phyloP scores from a whole-genome alignment of 208 protist genomes.

The Angomonas ambiguus region DNA sequence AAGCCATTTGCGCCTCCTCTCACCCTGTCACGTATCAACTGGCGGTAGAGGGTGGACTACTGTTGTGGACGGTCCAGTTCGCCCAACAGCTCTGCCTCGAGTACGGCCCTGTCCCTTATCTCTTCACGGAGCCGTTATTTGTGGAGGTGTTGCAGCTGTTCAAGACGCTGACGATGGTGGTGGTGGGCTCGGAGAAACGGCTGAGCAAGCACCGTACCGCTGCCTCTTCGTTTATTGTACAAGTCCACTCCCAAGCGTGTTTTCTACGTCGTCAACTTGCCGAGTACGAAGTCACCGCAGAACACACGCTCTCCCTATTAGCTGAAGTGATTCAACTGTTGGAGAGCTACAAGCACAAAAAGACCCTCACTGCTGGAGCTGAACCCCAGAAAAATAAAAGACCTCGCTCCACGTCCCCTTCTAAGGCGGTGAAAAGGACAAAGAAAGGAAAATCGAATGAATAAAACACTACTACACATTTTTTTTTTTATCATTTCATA shows the following conservation, averaged over 20 bases:
- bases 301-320: conserved; percentile 31
- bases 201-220: background rate
- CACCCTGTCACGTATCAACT: conserved; percentile 38
- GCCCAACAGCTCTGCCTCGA: conserved; percentile 52
- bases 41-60: conserved; percentile 38
- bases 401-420: background rate
- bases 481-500: background rate
- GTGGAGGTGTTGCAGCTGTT: conserved; percentile 36
- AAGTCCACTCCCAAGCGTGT: conserved; percentile 17
- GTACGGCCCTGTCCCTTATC: conserved; percentile 38
- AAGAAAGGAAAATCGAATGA: background rate
- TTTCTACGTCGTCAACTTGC: conserved; percentile 22
- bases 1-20: conserved; percentile 44
- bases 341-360: background rate
- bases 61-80: conserved; percentile 65
- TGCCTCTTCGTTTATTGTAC: background rate
- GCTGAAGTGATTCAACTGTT: conserved; percentile 20
- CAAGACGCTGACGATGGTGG: conserved; percentile 12
- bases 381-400: background rate
- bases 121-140: conserved; percentile 61
- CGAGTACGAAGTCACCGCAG: conserved; percentile 33
- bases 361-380: background rate
- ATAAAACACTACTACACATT: background rate
- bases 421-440: background rate
- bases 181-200: background rate